Evolutionary conservation across 257 asterid genomes (phyloP).

Genomic region (Jaltomata sinuosa): DNA sequence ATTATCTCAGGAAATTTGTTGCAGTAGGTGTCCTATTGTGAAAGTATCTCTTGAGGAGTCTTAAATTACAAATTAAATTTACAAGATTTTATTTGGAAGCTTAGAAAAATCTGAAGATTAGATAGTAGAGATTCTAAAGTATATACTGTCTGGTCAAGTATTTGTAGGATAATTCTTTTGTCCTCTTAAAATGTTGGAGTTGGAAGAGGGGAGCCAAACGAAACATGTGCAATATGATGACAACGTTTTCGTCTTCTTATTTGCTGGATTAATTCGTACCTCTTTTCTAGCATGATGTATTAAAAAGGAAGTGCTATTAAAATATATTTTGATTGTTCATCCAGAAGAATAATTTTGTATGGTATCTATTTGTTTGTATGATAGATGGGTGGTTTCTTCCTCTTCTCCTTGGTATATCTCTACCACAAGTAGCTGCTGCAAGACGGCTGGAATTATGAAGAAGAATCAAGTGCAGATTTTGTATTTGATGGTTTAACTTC

Average conservation of each 20-base stretch:
- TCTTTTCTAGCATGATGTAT: neutral
- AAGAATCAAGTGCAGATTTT: neutral
- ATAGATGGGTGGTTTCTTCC: constrained; percentile 73
- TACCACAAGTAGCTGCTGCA: constrained; percentile 53
- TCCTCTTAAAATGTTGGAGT: neutral
- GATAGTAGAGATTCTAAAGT: neutral
- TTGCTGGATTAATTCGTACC: neutral
- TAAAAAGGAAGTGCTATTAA: neutral
- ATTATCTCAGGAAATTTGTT: neutral
- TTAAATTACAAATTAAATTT: neutral
- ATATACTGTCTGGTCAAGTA: neutral
- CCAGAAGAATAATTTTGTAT: neutral
- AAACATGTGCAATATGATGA: neutral
- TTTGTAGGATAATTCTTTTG: neutral
- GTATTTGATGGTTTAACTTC: neutral
- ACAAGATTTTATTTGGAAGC: neutral
- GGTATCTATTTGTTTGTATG: neutral
- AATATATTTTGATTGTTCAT: neutral
- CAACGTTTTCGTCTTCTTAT: neutral
- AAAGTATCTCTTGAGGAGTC: neutral
- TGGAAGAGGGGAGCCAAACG: neutral
- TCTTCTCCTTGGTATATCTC: constrained; percentile 49
- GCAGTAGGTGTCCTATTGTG: neutral
- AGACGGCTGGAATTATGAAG: neutral
- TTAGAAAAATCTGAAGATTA: neutral